Evolutionary conservation across 139 green algal species (phyloP).

Genomic region (Picochlorum sp.): DNA sequence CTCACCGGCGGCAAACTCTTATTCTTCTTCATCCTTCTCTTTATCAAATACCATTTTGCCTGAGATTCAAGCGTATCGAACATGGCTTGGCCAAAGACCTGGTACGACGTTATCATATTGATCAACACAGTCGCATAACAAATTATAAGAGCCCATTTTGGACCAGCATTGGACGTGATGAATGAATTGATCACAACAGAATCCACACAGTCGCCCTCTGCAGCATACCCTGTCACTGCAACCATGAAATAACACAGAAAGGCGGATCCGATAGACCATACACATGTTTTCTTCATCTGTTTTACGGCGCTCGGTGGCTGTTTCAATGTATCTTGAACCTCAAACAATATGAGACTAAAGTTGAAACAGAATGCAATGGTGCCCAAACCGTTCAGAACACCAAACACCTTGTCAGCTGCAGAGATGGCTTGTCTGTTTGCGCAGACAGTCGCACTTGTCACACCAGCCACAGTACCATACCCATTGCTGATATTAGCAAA

Average conservation of each 20-base stretch:
- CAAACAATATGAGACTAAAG: constrained; percentile 26
- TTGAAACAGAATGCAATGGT: constrained; percentile 38
- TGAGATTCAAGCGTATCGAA: constrained; percentile 17
- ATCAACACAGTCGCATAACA: constrained; percentile 7
- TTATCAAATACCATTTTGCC: constrained; percentile 4
- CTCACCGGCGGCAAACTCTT: background rate
- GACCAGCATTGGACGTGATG: constrained; percentile 5
- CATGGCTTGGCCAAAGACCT: constrained; percentile 25
- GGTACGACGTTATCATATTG: constrained; percentile 29
- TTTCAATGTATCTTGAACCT: constrained; percentile 38
- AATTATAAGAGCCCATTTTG: constrained; percentile 12
- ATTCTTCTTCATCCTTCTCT: background rate
- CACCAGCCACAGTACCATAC: constrained; percentile 10
- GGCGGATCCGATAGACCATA: background rate
- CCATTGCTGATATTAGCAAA: background rate
- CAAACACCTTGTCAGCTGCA: constrained; percentile 20
- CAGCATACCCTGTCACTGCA: constrained; percentile 5
- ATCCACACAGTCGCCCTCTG: constrained; percentile 6
- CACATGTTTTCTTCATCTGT: constrained; percentile 14
- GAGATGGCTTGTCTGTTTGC: no score
- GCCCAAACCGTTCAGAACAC: constrained; percentile 40
- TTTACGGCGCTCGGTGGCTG: constrained; percentile 10
- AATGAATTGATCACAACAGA: constrained; percentile 12
- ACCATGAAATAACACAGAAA: constrained; percentile 25
- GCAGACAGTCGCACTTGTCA: no score